Base-by-base conservation (phyloP, 306 rosid species). In the Vigna hirtella region DNA sequence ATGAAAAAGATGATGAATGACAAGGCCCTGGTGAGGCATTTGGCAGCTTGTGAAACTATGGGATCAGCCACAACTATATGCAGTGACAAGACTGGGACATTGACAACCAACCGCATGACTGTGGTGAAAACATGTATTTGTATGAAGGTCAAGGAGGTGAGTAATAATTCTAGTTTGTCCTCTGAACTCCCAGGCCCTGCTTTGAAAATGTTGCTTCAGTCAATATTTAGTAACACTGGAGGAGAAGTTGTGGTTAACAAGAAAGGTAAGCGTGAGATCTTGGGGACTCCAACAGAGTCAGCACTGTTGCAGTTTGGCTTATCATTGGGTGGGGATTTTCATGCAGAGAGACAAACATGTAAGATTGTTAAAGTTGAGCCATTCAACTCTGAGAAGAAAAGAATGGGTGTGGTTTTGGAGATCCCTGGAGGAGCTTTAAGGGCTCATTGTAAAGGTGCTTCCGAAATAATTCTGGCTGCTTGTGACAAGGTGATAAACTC, bases 1-100 rank as follows among this genome's bases (percentile, higher is more conserved):
- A 95, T 95, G 98, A 91, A 95, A 81, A 90, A 93, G 68, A 95
- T 95, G 99, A 95, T 95, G 99, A 93, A 95, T 67, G 98, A 95
- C 32, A 95, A 90, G 69, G 99, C 99, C 5, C 90, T 95, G 24
- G 99, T 95, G 12, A 88, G 99, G 26, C 88, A 95, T 76, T 89
- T 95, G 36, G 99, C 99, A 7, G 98, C 99, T 49, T 95, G 97
- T 53, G 99, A 95, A 82, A 95, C 97, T 0, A 95, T 95, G 99
- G 98, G 99, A 78, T 95, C 99, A 14, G 96, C 99, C 26, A 95
- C 97, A 17, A 88, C 84, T 66, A 95, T 95, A 63, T 95, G 99
- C 9, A 95, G 98, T 67, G 97, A 95, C 87, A 95, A 95, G 79
- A 92, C 97, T 34, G 98, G 98, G 65, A 95, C 98, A n/a, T 77